A percentile compares a stretch with the other conserved stretches of the same genome.
phyloP scores from a whole-genome alignment of 768 basidiomycete genomes.

The Mycena rebaudengoi region DNA sequence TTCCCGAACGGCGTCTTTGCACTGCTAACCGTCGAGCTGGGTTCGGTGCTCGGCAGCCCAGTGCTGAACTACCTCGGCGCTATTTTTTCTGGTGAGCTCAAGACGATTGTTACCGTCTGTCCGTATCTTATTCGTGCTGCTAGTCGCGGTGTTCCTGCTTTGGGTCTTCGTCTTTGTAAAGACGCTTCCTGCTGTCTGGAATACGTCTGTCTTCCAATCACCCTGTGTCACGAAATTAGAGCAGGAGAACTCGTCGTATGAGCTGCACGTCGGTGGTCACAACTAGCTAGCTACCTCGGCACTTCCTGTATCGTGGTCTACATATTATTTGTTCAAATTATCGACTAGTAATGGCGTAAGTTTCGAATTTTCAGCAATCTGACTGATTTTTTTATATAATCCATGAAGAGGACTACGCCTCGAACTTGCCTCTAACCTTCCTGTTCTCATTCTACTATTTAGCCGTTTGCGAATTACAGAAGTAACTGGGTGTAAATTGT shows the following conservation, averaged over 20 bases:
- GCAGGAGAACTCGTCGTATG: constrained; percentile 15
- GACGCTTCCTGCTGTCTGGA: constrained; percentile 54
- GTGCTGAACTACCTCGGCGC: constrained; percentile 64
- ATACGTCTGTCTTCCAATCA: constrained; percentile 57
- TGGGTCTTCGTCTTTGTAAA: constrained; percentile 52
- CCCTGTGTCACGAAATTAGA: constrained; percentile 45
- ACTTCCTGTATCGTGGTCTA: too few relatives aligned
- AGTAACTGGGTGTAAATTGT: too few relatives aligned
- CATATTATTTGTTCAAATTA: too few relatives aligned
- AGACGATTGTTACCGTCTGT: neutral
- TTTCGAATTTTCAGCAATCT: too few relatives aligned
- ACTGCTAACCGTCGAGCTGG: constrained; percentile 58
- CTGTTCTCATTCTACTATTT: too few relatives aligned
- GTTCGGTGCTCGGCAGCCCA: constrained; percentile 53
- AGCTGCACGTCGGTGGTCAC: too few relatives aligned
- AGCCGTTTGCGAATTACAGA: too few relatives aligned
- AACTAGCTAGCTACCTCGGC: too few relatives aligned
- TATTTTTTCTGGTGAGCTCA: constrained; percentile 60
- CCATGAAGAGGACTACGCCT: too few relatives aligned
- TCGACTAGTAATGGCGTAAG: too few relatives aligned
- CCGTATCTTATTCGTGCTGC: neutral
- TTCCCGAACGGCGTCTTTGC: constrained; percentile 66
- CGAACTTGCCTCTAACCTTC: too few relatives aligned
- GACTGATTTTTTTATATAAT: too few relatives aligned
- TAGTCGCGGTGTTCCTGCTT: constrained; percentile 51